phyloP scores from a whole-genome alignment of 306 rosid genomes.

The Vigna radiata region DNA sequence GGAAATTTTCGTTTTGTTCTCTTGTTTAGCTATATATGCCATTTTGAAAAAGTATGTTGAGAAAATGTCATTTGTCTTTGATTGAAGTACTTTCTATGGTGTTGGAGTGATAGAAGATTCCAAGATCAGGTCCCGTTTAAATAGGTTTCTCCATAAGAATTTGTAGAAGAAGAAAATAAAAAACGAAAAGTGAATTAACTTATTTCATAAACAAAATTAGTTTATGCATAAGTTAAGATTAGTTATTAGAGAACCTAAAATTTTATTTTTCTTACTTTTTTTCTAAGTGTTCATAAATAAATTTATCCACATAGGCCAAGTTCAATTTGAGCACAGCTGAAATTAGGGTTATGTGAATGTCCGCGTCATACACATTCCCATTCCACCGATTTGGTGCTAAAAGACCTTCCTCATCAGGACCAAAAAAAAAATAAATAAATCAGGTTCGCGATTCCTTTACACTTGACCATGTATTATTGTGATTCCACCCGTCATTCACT shows the following conservation, averaged over 20 bases:
- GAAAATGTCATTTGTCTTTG: neutral
- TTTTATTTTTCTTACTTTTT: too few species aligned
- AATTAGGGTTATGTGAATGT: constrained; percentile 20
- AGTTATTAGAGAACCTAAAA: too few species aligned
- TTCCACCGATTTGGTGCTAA: neutral
- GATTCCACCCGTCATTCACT: neutral
- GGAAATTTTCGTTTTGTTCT: constrained; percentile 6
- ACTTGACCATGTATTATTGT: neutral
- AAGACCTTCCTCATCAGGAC: constrained; percentile 3
- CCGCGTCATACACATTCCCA: neutral
- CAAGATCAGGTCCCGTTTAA: neutral
- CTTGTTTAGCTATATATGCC: neutral
- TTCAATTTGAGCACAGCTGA: neutral
- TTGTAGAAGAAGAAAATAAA: too few species aligned
- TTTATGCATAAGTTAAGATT: too few species aligned
- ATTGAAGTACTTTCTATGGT: neutral
- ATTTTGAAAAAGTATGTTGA: neutral
- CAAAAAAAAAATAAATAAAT: neutral
- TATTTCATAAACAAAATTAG: too few species aligned
- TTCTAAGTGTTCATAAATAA: neutral
- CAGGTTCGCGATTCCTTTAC: neutral
- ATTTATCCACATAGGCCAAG: neutral
- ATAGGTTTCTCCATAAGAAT: too few species aligned
- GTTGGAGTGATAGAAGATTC: neutral
- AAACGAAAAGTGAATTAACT: too few species aligned